Conservation (phyloP, 208 protist genomes). For the Crithidia thermophila region DNA sequence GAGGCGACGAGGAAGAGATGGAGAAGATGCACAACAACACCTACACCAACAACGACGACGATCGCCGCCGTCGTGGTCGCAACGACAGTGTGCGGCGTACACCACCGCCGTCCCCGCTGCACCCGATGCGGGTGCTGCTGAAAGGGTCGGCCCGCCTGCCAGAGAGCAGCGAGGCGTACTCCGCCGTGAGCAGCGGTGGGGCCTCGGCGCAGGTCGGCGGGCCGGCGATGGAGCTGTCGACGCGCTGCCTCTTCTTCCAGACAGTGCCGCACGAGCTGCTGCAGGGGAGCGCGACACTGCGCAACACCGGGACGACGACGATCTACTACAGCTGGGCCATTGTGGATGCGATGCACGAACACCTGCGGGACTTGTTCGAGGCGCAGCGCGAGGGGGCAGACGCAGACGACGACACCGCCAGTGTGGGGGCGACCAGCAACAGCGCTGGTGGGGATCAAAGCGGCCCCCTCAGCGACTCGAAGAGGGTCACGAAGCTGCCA, state of each 20-base stretch:
- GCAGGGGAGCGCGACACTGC: slow-evolving; percentile 54
- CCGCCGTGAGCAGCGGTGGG: not conserved
- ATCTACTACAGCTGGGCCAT: slow-evolving; percentile 83
- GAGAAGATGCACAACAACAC: not conserved
- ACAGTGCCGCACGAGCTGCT: slow-evolving; percentile 52
- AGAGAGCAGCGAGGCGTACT: too few species aligned
- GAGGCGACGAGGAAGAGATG: not conserved
- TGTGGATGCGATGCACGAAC: slow-evolving; percentile 43
- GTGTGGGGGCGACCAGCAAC: not conserved
- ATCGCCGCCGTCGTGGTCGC: too few species aligned
- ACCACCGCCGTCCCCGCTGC: slow-evolving; percentile 14
- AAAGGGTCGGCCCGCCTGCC: not conserved
- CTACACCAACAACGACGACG: not conserved
- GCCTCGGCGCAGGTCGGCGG: not conserved
- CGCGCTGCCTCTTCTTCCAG: slow-evolving; percentile 56
- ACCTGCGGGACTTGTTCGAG: slow-evolving; percentile 7
- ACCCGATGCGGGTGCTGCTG: slow-evolving; percentile 25
- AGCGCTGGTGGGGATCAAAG: not conserved
- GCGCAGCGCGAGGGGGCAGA: not conserved
- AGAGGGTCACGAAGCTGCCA: not conserved
- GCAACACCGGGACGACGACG: slow-evolving; percentile 69
- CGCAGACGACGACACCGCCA: not conserved
- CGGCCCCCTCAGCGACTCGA: not conserved
- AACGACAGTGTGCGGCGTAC: not conserved
- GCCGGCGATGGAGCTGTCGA: slow-evolving; percentile 61